Percentiles rank a stretch among this genome's conserved stretches.
phyloP scores from a whole-genome alignment of 2,329 filamentous ascomycete species.

The Periconia digitata region DNA sequence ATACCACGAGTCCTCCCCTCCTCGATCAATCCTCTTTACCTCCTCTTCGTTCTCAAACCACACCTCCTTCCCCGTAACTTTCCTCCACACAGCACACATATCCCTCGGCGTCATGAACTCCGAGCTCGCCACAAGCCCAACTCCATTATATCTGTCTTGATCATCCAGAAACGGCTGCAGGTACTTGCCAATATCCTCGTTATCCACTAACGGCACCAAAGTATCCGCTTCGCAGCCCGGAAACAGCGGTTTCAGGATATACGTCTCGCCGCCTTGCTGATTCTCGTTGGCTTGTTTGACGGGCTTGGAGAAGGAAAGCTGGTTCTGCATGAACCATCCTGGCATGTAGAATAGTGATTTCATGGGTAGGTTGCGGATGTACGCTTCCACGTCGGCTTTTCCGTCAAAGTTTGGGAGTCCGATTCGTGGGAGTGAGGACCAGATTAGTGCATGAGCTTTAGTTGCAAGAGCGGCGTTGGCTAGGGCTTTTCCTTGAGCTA shows the following conservation, averaged over 20 bases:
- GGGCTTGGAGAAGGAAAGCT: background rate
- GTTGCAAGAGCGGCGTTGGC: constrained; percentile 18
- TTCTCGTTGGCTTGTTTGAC: background rate
- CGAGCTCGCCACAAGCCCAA: background rate
- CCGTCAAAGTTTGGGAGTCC: constrained; percentile 51
- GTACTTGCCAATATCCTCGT: background rate
- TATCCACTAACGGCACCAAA: background rate
- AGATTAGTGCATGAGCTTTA: constrained; percentile 22
- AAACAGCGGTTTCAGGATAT: background rate
- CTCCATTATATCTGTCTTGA: background rate
- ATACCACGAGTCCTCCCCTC: background rate
- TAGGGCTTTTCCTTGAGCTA: constrained; percentile 23
- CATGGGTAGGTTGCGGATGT: constrained; percentile 53
- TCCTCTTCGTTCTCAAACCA: background rate
- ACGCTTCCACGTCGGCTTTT: constrained; percentile 58
- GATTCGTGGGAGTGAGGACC: constrained; percentile 16
- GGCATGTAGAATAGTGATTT: constrained; percentile 53
- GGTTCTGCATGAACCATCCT: constrained; percentile 53
- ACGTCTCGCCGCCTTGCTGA: background rate
- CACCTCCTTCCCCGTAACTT: background rate
- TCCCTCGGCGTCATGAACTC: background rate
- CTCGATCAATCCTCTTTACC: background rate
- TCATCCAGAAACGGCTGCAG: background rate
- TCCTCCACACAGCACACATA: background rate
- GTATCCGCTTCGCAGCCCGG: background rate